Conservation (phyloP, 495 filamentous ascomycete genomes). For the Monascus purpureus region DNA sequence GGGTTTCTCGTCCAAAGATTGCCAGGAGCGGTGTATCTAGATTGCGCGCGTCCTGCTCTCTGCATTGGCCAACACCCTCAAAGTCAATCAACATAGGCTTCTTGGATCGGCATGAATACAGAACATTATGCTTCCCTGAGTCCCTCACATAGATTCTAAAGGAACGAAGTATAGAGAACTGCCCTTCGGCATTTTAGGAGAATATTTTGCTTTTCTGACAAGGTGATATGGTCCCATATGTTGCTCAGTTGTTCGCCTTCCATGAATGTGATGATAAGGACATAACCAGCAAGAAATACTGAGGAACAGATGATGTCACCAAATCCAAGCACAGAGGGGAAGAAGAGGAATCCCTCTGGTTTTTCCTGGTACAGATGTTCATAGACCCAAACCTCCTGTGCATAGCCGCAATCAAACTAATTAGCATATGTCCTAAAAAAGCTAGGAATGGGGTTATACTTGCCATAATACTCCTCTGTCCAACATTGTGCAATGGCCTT, state of each 20-base stretch:
- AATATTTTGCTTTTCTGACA: background rate
- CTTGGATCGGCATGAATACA: no score
- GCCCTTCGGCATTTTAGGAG: background rate
- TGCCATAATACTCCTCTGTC: no score
- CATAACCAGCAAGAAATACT: background rate
- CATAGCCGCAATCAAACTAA: background rate
- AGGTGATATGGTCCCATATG: background rate
- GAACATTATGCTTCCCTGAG: background rate
- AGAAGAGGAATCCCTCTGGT: background rate
- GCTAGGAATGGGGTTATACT: no score
- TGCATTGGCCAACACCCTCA: no score
- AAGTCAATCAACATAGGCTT: no score
- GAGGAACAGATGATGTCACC: background rate
- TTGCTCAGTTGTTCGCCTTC: background rate
- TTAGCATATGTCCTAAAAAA: no score
- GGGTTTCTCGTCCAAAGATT: no score
- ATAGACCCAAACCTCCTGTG: background rate
- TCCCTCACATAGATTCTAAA: background rate
- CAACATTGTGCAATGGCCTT: no score
- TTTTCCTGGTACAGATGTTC: background rate
- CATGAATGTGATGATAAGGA: background rate
- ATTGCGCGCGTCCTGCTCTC: no score
- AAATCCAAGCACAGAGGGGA: background rate
- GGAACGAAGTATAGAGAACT: background rate
- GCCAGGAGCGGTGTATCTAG: no score